Base-by-base conservation (phyloP, 768 basidiomycete species). In the Termitomyces heimii region DNA sequence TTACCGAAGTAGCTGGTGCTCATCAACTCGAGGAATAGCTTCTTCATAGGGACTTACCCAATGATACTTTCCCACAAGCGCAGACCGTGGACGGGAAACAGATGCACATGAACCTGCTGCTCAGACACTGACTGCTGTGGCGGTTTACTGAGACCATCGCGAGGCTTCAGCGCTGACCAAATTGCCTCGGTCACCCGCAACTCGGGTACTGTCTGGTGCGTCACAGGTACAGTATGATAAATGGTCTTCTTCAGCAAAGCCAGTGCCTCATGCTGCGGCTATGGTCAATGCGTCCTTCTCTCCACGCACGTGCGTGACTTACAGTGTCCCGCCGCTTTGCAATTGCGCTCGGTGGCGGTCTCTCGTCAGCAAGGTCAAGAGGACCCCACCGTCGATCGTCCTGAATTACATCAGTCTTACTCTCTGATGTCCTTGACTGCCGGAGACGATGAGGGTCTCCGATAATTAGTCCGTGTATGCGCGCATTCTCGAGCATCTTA, bases 281-380 rank as follows among this genome's bases (percentile, higher is more conserved):
- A 7, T 26, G 8, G 16, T 37, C 34, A 50, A 26, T 37, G 24
- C 4, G 1, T 26, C 3, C 37, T 50, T 26, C 34, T 16, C 22
- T 26, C 4, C 22, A 8, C 22, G 3, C 1, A 37, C 26, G 18
- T 37, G 16, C 45, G 31, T 9, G 9, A 26, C 49, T 50, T 50
- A 50, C 49, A 37, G 49, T 50, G 26, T 37, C 34, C 24, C 49
- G 72, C 42, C 89, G 74, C 12, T 79, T 83, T 8, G 85, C 88
- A 54, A 92, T 88, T 2, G 87, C 85, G 37, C 78, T 83, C 3
- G 86, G 80, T 9, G 90, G 88, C 0, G 89, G 89, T 3, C 68
- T 71, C 71, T 94, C 91, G 5, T 80, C 81, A 14, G 79, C 79
- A 28, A 91, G 67, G 65, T 85, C 83, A 26, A 37, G 35, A 50